Evolutionary conservation across 2,329 filamentous ascomycete genomes (phyloP).

Genomic region (Botrytis paeoniae): DNA sequence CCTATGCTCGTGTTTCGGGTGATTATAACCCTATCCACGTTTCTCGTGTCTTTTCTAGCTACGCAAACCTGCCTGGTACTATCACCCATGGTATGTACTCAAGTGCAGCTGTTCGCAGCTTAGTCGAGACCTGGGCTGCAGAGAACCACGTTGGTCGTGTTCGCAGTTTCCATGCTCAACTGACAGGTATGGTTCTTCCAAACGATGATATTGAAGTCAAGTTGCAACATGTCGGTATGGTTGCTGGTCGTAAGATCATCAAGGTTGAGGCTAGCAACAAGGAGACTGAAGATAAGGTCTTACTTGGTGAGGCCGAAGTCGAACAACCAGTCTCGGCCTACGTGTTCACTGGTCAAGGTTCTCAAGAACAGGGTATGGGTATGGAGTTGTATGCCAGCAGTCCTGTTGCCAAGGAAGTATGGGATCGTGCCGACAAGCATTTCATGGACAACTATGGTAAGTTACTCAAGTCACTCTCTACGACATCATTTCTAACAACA

Average conservation of each 20-base stretch:
- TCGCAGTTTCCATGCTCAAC: slow-evolving; percentile 91
- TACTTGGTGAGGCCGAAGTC: slow-evolving; percentile 92
- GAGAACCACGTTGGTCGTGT: slow-evolving; percentile 98
- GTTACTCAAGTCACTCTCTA: slow-evolving; percentile 33
- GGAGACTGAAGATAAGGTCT: slow-evolving; percentile 93
- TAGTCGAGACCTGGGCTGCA: slow-evolving; percentile 98
- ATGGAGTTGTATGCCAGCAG: slow-evolving; percentile 98
- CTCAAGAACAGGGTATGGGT: slow-evolving; percentile 98
- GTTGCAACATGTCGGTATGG: slow-evolving; percentile 95
- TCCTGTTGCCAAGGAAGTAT: slow-evolving; percentile 91
- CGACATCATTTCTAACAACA: slow-evolving; percentile 30
- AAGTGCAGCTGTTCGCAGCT: slow-evolving; percentile 88
- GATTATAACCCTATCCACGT: slow-evolving; percentile 99
- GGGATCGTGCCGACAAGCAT: slow-evolving; percentile 96
- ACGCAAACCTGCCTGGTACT: slow-evolving; percentile 91
- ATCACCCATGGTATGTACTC: slow-evolving; percentile 99
- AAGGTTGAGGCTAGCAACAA: slow-evolving; percentile 96
- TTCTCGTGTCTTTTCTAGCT: slow-evolving; percentile 91
- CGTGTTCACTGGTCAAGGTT: slow-evolving; percentile 97
- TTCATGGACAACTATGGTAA: slow-evolving; percentile 97
- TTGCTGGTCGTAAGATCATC: slow-evolving; percentile 97
- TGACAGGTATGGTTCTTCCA: slow-evolving; percentile 98
- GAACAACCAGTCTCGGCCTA: slow-evolving; percentile 97
- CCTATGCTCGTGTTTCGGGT: slow-evolving; percentile 93
- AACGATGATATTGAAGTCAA: slow-evolving; percentile 95